These are phyloP conservation scores for Coemansia sp. DNA, from an alignment of 192 early-diverging fungal genomes.

Conservation along the genomic window DNA sequence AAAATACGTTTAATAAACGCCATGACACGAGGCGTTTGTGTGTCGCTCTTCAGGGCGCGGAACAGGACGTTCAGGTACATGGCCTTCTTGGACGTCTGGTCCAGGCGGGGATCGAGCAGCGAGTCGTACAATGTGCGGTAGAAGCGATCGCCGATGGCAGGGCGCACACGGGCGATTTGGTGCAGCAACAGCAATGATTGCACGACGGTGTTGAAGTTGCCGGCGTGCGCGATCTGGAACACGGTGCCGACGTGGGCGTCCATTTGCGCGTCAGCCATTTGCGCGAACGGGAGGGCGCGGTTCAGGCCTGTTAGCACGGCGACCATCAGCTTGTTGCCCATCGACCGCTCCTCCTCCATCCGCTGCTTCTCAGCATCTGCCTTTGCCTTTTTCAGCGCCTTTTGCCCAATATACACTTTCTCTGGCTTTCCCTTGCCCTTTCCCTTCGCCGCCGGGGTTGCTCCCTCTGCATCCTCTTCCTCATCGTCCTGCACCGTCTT, in stretches of 20 bases:
- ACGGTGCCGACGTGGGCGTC: conserved; percentile 84
- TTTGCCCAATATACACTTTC: conserved; percentile 49
- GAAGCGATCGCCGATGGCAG: conserved; percentile 77
- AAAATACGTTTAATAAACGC: conserved; percentile 90
- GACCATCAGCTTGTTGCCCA: conserved; percentile 78
- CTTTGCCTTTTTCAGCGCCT: conserved; percentile 53
- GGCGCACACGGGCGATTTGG: conserved; percentile 52
- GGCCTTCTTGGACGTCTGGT: conserved; percentile 79
- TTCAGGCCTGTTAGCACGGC: conserved; percentile 93
- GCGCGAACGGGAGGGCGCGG: conserved; percentile 88
- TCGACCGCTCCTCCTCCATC: conserved; percentile 47
- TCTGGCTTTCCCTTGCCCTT: conserved; percentile 11
- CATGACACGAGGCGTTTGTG: conserved; percentile 62
- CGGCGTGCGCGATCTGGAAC: conserved; percentile 86
- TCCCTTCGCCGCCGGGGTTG: conserved; percentile 37
- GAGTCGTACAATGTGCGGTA: conserved; percentile 90
- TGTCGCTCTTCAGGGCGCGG: conserved; percentile 79
- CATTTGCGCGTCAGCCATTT: conserved; percentile 76
- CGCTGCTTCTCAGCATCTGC: conserved; percentile 48
- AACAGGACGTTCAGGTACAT: conserved; percentile 92
- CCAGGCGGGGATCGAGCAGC: conserved; percentile 78
- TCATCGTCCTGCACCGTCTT: conserved; percentile 55
- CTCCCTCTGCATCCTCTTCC: conserved; percentile 35
- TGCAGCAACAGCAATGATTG: conserved; percentile 90
- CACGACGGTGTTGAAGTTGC: conserved; percentile 89